A percentile compares a stretch with the other conserved stretches of the same genome.
phyloP scores from a whole-genome alignment of 2,329 filamentous ascomycete species.

The Diaporthe velutina region DNA sequence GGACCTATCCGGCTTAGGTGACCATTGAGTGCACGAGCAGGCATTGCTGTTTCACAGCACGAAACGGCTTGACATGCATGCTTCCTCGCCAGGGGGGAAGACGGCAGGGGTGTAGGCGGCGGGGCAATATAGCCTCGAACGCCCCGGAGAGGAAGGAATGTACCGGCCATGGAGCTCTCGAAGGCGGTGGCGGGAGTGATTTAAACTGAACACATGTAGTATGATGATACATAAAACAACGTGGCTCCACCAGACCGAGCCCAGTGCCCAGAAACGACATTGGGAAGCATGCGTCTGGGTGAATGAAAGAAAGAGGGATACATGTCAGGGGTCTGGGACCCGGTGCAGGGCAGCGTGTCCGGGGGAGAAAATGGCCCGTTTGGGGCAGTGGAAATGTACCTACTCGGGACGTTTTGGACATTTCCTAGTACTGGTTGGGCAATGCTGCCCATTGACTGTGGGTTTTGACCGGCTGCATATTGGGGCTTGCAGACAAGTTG shows the following conservation, averaged over 20 bases:
- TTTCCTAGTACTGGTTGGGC: constrained; percentile 18
- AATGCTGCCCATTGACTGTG: constrained; percentile 20
- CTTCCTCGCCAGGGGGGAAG: constrained; percentile 3
- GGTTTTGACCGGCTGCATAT: constrained; percentile 36
- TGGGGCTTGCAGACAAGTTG: constrained; percentile 37
- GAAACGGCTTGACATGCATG: constrained; percentile 22
- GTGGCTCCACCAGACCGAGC: constrained; percentile 50
- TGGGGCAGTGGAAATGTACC: constrained; percentile 19
- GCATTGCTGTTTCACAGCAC: constrained; percentile 17
- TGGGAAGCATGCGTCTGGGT: constrained; percentile 40
- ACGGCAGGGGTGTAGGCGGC: not conserved
- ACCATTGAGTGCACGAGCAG: constrained; percentile 1
- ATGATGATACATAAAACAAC: constrained; percentile 49
- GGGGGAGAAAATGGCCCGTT: constrained; percentile 4
- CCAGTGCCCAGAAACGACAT: constrained; percentile 30
- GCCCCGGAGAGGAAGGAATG: constrained; percentile 12
- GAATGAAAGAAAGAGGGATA: constrained; percentile 34
- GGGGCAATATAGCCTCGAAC: constrained; percentile 26
- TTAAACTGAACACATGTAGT: constrained; percentile 42
- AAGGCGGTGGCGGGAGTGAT: constrained; percentile 35
- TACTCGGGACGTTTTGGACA: not conserved
- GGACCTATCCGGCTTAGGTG: constrained; percentile 14
- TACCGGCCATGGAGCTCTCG: not conserved
- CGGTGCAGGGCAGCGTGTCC: constrained; percentile 1
- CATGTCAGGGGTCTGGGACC: constrained; percentile 26